Evolutionary conservation across 768 basidiomycete genomes (phyloP).

Genomic region (Phanerochaete carnosa): DNA sequence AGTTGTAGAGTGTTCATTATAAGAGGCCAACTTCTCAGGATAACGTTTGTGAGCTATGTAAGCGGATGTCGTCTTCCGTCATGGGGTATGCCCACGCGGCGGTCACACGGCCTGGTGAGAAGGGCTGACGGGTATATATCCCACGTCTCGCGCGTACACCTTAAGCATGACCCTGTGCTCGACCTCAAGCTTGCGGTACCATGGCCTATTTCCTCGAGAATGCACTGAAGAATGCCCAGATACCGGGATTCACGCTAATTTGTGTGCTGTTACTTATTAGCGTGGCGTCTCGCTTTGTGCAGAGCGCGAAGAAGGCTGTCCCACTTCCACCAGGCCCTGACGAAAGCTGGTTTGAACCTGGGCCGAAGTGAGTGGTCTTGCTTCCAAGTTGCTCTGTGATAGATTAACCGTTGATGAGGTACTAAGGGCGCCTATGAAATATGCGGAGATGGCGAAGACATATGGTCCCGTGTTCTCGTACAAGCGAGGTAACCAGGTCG

Average conservation of each 20-base stretch:
- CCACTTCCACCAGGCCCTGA: constrained; percentile 2
- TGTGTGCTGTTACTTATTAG: not conserved
- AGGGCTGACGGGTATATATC: not conserved
- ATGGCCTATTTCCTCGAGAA: not conserved
- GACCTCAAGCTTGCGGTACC: not conserved
- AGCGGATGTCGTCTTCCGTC: not conserved
- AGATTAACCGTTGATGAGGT: not conserved
- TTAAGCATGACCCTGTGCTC: not conserved
- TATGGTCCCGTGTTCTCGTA: constrained; percentile 15
- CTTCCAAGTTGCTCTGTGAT: not conserved
- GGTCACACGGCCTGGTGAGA: not conserved
- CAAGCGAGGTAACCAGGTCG: constrained; percentile 1
- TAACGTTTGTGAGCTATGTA: not conserved
- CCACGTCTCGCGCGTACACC: not conserved
- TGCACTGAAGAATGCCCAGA: not conserved
- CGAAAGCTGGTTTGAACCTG: constrained; percentile 1
- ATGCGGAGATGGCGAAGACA: constrained; percentile 4
- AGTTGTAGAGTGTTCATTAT: not conserved
- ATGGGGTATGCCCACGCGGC: not conserved
- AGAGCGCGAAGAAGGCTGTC: not conserved
- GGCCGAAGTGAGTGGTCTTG: not conserved
- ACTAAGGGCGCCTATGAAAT: constrained; percentile 3
- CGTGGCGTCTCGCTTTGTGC: not conserved
- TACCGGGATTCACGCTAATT: not conserved
- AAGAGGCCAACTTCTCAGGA: not conserved